Evolutionary conservation across 2,329 filamentous ascomycete genomes (phyloP).

Genomic region (Fusarium domesticum): DNA sequence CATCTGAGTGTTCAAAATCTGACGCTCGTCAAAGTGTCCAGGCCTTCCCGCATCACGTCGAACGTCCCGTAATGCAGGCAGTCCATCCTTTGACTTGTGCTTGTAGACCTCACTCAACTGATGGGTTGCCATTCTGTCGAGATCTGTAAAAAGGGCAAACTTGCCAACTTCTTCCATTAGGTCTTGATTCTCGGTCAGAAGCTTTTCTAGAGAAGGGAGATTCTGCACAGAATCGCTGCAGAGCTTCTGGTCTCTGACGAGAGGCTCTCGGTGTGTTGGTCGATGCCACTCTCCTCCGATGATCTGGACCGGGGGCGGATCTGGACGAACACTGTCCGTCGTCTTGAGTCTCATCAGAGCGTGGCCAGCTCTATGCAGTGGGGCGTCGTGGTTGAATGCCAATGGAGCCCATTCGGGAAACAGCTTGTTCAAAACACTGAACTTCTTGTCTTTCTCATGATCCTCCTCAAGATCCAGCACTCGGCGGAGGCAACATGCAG

Average conservation of each 20-base stretch:
- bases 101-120: conserved; percentile 6
- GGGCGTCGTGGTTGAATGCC: conserved; percentile 34
- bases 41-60: conserved; percentile 2
- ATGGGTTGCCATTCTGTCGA: conserved; percentile 10
- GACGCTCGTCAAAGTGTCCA: conserved; percentile 10
- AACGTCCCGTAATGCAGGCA: neutral
- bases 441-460: conserved; percentile 27
- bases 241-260: conserved; percentile 29
- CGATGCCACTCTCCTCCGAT: conserved; percentile 13
- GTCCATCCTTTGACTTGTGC: neutral
- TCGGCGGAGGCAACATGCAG: conserved; percentile 30
- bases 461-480: conserved; percentile 32
- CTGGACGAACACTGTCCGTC: conserved; percentile 6
- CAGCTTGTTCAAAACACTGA: conserved; percentile 17
- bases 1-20: neutral
- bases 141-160: conserved; percentile 20
- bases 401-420: conserved; percentile 27
- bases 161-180: conserved; percentile 6
- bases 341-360: conserved; percentile 24
- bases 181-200: conserved; percentile 2
- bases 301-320: conserved; percentile 2
- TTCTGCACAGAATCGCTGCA: conserved; percentile 31
- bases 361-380: conserved; percentile 17
- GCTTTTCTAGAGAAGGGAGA: conserved; percentile 26
- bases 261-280: conserved; percentile 1